Evolutionary conservation across 352 stramenopile genomes (phyloP).

Genomic region (Phytophthora uliginosa): DNA sequence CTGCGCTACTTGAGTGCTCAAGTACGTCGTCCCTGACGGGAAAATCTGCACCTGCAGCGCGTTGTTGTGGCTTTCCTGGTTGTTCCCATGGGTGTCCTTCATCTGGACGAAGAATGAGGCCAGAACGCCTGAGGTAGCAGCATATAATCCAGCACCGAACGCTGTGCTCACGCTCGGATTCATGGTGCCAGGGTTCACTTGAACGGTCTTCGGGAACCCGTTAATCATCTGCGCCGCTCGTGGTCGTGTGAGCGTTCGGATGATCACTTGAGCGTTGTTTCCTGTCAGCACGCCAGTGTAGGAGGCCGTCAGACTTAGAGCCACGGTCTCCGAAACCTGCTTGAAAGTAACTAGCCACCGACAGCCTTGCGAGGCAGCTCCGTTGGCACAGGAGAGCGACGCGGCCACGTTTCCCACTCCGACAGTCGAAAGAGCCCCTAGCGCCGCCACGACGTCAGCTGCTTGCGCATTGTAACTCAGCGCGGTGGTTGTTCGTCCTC

Average conservation of each 20-base stretch:
- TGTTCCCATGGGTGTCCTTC: conserved; percentile 89
- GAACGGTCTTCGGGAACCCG: conserved; percentile 77
- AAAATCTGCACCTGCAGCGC: conserved; percentile 58
- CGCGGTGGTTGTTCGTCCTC: conserved; percentile 48
- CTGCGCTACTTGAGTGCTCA: conserved; percentile 24
- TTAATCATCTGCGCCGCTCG: conserved; percentile 46
- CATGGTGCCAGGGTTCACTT: conserved; percentile 55
- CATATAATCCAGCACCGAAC: conserved; percentile 72
- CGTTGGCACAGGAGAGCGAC: conserved; percentile 45
- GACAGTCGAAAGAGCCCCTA: conserved; percentile 82
- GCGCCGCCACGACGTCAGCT: conserved; percentile 51
- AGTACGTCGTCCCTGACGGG: conserved; percentile 45
- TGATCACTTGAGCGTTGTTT: conserved; percentile 65
- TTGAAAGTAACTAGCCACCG: conserved; percentile 78
- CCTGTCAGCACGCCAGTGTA: conserved; percentile 76
- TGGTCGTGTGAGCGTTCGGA: conserved; percentile 46
- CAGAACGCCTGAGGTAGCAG: conserved; percentile 56
- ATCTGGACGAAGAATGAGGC: conserved; percentile 81
- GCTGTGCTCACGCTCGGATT: conserved; percentile 84
- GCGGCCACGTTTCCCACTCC: conserved; percentile 37
- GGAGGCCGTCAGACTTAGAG: conserved; percentile 43
- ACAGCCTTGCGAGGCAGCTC: conserved; percentile 65
- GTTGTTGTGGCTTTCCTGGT: conserved; percentile 57
- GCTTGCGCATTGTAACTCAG: conserved; percentile 66
- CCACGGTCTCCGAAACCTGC: conserved; percentile 21